A percentile compares a stretch with the other conserved stretches of the same genome.
phyloP scores from a whole-genome alignment of 768 basidiomycete species.

The Tulasnella sp. region DNA sequence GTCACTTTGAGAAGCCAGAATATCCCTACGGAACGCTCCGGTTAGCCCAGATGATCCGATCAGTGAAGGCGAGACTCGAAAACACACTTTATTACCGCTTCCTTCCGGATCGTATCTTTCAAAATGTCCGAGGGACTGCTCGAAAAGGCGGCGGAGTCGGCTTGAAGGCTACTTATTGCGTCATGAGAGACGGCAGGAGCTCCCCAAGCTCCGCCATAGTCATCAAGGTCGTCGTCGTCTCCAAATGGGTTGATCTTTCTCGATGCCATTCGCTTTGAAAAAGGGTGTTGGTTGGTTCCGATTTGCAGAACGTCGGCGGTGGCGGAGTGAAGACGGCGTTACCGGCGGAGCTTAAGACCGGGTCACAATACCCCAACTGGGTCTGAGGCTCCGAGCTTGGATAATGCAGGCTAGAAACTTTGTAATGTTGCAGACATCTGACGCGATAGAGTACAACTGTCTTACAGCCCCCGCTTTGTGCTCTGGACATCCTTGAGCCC shows the following conservation, averaged over 20 bases:
- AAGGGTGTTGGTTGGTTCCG: neutral
- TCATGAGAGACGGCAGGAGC: conserved; percentile 1
- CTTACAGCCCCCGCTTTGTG: no score
- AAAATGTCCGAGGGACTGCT: conserved; percentile 49
- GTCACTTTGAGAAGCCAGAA: conserved; percentile 69
- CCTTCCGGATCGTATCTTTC: conserved; percentile 72
- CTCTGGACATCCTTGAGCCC: no score
- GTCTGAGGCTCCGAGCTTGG: no score
- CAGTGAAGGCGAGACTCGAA: conserved; percentile 10
- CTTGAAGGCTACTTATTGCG: neutral
- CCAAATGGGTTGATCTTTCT: conserved; percentile 30
- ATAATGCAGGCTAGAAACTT: no score
- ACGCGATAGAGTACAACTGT: no score
- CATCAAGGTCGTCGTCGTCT: conserved; percentile 30
- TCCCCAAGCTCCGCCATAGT: conserved; percentile 28
- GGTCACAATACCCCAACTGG: no score
- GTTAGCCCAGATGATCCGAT: neutral
- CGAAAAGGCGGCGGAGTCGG: neutral
- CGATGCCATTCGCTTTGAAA: neutral
- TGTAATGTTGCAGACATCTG: no score
- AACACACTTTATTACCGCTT: conserved; percentile 71
- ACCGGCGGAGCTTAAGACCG: neutral
- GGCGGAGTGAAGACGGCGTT: neutral
- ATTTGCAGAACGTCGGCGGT: neutral
- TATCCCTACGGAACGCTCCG: conserved; percentile 53